Evolutionary conservation across 768 basidiomycete species (phyloP).

Genomic region (Amanita molliuscula): DNA sequence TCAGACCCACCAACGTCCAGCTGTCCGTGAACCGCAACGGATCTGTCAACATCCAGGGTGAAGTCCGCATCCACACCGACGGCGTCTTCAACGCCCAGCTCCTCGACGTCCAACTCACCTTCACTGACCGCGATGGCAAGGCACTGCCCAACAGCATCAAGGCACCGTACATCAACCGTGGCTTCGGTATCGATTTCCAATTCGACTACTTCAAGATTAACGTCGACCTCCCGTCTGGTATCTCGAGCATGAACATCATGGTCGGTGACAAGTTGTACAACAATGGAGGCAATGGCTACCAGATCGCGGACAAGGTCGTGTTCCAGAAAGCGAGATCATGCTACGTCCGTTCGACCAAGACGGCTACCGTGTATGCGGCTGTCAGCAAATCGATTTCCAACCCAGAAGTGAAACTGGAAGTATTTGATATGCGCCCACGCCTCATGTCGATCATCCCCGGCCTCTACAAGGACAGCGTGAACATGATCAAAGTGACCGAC

Average conservation of each 20-base stretch:
- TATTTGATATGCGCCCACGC: background rate
- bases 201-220: constrained; percentile 1
- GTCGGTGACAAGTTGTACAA: background rate
- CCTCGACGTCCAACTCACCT: background rate
- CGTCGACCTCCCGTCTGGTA: background rate
- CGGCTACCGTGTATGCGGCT: background rate
- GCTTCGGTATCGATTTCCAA: background rate
- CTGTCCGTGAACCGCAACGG: background rate
- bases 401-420: background rate
- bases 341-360: background rate
- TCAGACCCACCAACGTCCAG: constrained; percentile 1
- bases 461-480: background rate
- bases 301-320: background rate
- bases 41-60: background rate
- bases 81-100: background rate
- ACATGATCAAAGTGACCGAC: background rate
- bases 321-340: background rate
- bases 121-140: background rate
- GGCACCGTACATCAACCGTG: background rate
- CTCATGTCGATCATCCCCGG: background rate
- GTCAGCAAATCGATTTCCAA: background rate
- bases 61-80: background rate
- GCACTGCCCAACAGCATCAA: background rate
- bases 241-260: background rate
- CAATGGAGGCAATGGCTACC: background rate